Evolutionary conservation across 345 rosid genomes (phyloP), one percentile per base, ranked within the genome.

Genomic region (Passiflora organensis): DNA sequence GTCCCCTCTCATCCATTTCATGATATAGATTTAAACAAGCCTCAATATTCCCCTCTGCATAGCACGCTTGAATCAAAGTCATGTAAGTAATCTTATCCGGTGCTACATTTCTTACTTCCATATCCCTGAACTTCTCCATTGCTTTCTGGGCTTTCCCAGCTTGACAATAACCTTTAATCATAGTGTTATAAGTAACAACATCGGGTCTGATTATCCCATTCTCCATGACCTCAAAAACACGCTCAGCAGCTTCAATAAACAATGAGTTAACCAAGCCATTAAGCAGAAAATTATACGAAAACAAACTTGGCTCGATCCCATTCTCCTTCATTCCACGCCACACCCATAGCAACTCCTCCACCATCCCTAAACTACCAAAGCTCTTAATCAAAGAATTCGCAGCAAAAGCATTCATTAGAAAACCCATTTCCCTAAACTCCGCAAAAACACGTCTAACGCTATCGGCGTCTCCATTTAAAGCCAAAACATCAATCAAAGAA

Each of bases 281-380:
- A 53, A 93, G 51, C 71, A 89, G 56, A 56, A 82, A 93, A 72
- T 81, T 84, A 53, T 80, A 84, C 0, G 94, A 80, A 59, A 81
- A 84, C 75, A 84, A 65, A 72, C 81, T 86, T 0, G 95, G 91
- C 59, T 82, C 96, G 54, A 84, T 78, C 49, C 70, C 84, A 69
- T 86, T 86, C 52, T 93, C 94, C 65, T 89, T 78, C 96, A 89
- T 89, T 51, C 71, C 64, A 16, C 99, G 71, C 95, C 96, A 93
- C 55, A 82, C 86, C 95, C 95, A 89, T 60, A 93, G 66, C 74
- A 86, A 61, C 62, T 93, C 94, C 77, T 86, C 99, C 25, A 93
- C 87, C 96, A 93, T 80, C 36, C 95, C 97, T 25, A 83, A 78
- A 55, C 72, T 78, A 38, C 99, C 97, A 48, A 82, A 82, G 65